Conservation (phyloP, 257 asterid genomes). For the Agastache rugosa region DNA sequence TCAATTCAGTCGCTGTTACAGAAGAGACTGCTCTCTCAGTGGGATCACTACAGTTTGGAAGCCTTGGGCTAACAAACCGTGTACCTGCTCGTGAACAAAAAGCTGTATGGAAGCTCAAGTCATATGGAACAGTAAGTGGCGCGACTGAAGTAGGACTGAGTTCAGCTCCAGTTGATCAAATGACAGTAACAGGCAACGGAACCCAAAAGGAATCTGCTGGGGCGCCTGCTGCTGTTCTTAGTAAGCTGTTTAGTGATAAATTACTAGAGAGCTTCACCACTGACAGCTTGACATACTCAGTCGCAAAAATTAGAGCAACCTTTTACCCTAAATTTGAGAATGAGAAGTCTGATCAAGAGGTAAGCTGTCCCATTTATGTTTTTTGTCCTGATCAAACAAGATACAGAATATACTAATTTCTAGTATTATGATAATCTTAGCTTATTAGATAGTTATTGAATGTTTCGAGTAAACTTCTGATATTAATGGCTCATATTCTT, state of each 20-base stretch:
- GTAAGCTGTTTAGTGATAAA: conserved; percentile 60
- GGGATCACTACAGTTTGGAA: conserved; percentile 50
- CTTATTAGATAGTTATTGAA: conserved; percentile 11
- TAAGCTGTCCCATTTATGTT: conserved; percentile 37
- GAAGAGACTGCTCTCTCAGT: conserved; percentile 51
- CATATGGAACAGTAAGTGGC: conserved; percentile 70
- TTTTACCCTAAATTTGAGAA: conserved; percentile 98
- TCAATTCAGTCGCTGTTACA: conserved; percentile 52
- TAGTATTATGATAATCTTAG: conserved; percentile 19
- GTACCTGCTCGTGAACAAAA: conserved; percentile 52
- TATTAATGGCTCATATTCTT: conserved; percentile 16
- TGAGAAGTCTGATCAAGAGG: conserved; percentile 98
- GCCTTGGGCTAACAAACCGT: conserved; percentile 44
- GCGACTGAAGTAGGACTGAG: conserved; percentile 36
- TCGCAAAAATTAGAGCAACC: conserved; percentile 86
- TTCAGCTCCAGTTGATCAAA: conserved; percentile 46
- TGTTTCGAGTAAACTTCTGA: conserved; percentile 28
- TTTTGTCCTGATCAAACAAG: conserved; percentile 26
- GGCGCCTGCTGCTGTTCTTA: conserved; percentile 50
- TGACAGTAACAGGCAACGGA: conserved; percentile 31
- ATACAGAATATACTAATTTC: neutral
- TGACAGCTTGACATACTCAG: conserved; percentile 74
- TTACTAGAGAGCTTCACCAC: conserved; percentile 68
- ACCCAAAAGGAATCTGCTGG: conserved; percentile 48
- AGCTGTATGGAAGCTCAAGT: conserved; percentile 65